These are phyloP conservation scores for Hyaloscypha variabilis DNA, from an alignment of 495 filamentous ascomycete genomes.

Conservation along the genomic window DNA sequence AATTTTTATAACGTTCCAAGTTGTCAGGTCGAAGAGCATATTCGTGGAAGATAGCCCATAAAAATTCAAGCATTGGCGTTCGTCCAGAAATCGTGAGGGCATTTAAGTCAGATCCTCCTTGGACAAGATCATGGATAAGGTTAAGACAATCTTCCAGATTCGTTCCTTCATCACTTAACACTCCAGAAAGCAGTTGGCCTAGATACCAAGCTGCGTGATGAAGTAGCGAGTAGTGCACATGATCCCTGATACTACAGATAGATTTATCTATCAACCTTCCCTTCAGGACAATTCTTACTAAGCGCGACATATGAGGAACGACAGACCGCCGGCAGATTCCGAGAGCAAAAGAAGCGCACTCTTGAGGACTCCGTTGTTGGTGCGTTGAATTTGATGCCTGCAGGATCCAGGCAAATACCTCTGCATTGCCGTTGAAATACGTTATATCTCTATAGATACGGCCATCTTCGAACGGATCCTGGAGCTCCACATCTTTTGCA, in stretches of 20 bases:
- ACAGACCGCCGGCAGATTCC: not conserved
- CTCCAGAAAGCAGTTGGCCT: not conserved
- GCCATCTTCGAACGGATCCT: not conserved
- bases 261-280: not conserved
- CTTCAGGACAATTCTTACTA: not conserved
- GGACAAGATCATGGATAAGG: not conserved
- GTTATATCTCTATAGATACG: not conserved
- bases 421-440: not conserved
- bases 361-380: not conserved
- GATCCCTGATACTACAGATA: no score
- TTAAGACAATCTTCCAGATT: not conserved
- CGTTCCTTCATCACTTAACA: not conserved
- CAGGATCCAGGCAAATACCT: not conserved
- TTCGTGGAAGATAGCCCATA: not conserved
- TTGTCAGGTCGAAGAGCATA: not conserved
- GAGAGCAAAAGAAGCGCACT: not conserved
- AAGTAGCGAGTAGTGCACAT: no score
- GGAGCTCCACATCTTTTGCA: not conserved
- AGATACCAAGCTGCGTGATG: no score
- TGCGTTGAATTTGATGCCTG: not conserved
- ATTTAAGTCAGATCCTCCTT: not conserved
- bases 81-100: not conserved
- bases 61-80: not conserved
- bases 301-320: not conserved
- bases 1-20: not conserved